phyloP scores from a whole-genome alignment of 306 rosid species.

The Medicago ruthenica region DNA sequence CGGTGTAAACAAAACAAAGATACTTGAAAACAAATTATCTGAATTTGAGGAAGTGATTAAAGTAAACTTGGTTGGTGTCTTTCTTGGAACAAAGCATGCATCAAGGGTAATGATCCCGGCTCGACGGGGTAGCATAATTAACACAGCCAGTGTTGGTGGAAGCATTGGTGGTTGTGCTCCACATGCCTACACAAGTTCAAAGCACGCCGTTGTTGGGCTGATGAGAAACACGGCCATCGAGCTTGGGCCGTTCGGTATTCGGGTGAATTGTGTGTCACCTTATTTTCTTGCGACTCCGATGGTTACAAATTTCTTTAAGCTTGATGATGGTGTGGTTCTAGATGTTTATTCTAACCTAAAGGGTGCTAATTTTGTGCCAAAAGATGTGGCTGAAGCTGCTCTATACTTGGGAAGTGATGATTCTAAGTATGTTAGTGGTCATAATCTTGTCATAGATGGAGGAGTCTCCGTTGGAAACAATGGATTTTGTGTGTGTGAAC shows the following conservation, averaged over 20 bases:
- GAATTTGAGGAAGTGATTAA: constrained; percentile 48
- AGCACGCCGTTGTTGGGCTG: constrained; percentile 52
- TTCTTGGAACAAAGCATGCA: constrained; percentile 60
- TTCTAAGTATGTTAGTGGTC: constrained; percentile 59
- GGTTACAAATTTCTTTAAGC: not conserved
- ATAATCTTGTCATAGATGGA: constrained; percentile 56
- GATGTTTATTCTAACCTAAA: constrained; percentile 39
- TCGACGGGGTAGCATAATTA: constrained; percentile 45
- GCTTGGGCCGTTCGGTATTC: constrained; percentile 53
- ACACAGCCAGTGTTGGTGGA: constrained; percentile 43
- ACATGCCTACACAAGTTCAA: constrained; percentile 55
- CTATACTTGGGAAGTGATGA: constrained; percentile 57
- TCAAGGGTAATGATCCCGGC: constrained; percentile 56
- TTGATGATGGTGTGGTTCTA: constrained; percentile 18
- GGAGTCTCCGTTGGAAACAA: constrained; percentile 25
- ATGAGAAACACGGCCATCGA: constrained; percentile 50
- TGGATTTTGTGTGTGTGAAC: not conserved
- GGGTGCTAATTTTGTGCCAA: constrained; percentile 36
- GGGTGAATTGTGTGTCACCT: constrained; percentile 59
- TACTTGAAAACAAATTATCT: constrained; percentile 29
- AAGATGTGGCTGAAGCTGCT: constrained; percentile 61
- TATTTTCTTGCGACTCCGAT: constrained; percentile 31
- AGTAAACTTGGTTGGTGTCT: constrained; percentile 51
- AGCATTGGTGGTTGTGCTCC: constrained; percentile 30
- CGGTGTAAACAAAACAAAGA: constrained; percentile 21